A percentile compares a stretch with the other conserved stretches of the same genome.
These are phyloP conservation scores for Trypanosoma lewisi DNA, from an alignment of 208 protist species.

Conservation along the genomic window DNA sequence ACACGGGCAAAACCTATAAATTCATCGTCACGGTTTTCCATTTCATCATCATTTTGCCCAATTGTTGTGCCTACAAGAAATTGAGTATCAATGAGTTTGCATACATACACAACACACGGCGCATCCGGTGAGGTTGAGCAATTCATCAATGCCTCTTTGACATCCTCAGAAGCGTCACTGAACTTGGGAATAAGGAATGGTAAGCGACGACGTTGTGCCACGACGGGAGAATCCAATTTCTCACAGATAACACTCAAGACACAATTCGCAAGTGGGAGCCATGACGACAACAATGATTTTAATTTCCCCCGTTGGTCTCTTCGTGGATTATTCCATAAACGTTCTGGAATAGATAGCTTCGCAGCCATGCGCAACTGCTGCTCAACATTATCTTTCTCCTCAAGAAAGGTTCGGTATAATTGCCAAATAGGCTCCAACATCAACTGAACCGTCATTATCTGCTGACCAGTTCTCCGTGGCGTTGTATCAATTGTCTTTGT, in stretches of 20 bases:
- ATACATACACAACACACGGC: slow-evolving; percentile 82
- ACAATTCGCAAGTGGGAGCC: slow-evolving; percentile 93
- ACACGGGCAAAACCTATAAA: slow-evolving; percentile 97
- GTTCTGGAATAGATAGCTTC: slow-evolving; percentile 70
- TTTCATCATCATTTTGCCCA: slow-evolving; percentile 38
- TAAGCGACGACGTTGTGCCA: slow-evolving; percentile 77
- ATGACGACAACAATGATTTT: slow-evolving; percentile 86
- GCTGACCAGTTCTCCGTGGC: slow-evolving; percentile 72
- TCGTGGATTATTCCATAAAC: slow-evolving; percentile 76
- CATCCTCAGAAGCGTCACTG: slow-evolving; percentile 25
- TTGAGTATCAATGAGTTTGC: slow-evolving; percentile 85
- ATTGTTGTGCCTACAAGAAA: slow-evolving; percentile 68
- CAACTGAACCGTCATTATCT: slow-evolving; percentile 95
- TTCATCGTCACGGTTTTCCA: slow-evolving; percentile 68
- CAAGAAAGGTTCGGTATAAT: slow-evolving; percentile 89
- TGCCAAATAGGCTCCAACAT: slow-evolving; percentile 96
- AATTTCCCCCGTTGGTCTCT: slow-evolving; percentile 62
- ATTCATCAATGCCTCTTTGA: slow-evolving; percentile 51
- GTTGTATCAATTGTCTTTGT: slow-evolving; percentile 84
- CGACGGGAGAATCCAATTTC: slow-evolving; percentile 85
- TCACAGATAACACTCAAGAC: slow-evolving; percentile 88
- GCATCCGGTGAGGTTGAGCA: slow-evolving; percentile 60
- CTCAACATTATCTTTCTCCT: slow-evolving; percentile 69
- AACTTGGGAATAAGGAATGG: slow-evolving; percentile 69
- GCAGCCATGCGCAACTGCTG: slow-evolving; percentile 55